Evolutionary conservation across 2,329 filamentous ascomycete genomes (phyloP).

Genomic region (Podosphaera xanthii): DNA sequence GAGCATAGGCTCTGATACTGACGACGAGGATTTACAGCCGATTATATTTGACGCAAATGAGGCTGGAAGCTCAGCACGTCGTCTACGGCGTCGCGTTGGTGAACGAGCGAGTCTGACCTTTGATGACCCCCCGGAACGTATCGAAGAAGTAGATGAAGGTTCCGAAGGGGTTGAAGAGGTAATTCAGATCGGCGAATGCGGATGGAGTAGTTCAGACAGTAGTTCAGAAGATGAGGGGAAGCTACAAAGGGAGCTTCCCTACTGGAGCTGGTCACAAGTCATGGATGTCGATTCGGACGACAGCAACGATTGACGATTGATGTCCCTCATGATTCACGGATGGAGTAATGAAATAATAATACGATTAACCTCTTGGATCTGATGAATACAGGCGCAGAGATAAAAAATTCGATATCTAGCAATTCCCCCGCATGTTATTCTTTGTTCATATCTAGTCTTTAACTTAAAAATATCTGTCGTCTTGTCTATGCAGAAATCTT

Average conservation of each 20-base stretch:
- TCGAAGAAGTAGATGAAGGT: slow-evolving; percentile 15
- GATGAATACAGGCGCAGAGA: too few relatives aligned
- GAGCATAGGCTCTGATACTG: slow-evolving; percentile 16
- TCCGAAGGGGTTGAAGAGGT: slow-evolving; percentile 15
- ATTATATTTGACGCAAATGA: slow-evolving; percentile 13
- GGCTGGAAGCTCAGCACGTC: slow-evolving; percentile 14
- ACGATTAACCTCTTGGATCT: background rate
- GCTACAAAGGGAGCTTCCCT: slow-evolving; percentile 10
- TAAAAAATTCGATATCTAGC: background rate
- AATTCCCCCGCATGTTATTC: too few relatives aligned
- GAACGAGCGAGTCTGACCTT: slow-evolving; percentile 15
- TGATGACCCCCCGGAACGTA: slow-evolving; percentile 16
- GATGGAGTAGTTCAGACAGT: slow-evolving; percentile 4
- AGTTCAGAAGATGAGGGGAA: slow-evolving; percentile 4
- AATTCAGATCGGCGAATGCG: slow-evolving; percentile 7
- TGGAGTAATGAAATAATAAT: background rate
- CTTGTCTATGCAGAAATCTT: too few relatives aligned
- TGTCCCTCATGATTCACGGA: background rate
- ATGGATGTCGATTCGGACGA: slow-evolving; percentile 6
- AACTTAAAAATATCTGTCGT: too few relatives aligned
- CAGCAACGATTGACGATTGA: background rate
- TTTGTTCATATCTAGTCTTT: too few relatives aligned
- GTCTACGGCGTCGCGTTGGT: slow-evolving; percentile 14
- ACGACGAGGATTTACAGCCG: slow-evolving; percentile 16
- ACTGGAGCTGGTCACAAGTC: slow-evolving; percentile 11